Percentiles rank a stretch among this genome's conserved stretches.
Evolutionary conservation across 179 eudicot genomes (phyloP).

Genomic region (Gypsophila paniculata): DNA sequence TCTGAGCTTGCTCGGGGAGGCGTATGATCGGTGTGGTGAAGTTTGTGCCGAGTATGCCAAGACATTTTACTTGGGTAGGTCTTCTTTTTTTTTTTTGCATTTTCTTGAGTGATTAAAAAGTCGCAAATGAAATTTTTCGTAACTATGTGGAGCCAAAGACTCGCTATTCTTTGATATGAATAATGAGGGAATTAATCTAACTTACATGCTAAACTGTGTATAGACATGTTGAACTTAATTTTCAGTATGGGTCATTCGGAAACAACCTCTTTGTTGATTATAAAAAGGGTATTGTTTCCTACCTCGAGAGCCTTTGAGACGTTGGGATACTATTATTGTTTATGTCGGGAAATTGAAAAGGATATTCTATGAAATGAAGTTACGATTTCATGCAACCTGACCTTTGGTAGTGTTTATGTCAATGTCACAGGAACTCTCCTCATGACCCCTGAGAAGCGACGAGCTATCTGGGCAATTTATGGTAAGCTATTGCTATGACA

Average conservation of each 20-base stretch:
- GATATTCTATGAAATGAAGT: not conserved
- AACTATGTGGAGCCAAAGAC: too few species aligned
- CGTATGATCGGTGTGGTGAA: constrained; percentile 92
- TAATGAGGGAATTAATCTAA: too few species aligned
- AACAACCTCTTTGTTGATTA: not conserved
- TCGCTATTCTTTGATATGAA: too few species aligned
- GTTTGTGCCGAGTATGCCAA: constrained; percentile 98
- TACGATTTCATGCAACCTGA: constrained; percentile 7
- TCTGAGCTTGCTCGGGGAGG: constrained; percentile 71
- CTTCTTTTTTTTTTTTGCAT: constrained; percentile 15
- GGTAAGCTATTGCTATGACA: constrained; percentile 34
- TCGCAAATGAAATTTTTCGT: too few species aligned
- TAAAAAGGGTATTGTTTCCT: too few species aligned
- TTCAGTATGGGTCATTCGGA: not conserved
- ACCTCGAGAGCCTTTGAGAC: too few species aligned
- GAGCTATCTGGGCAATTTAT: constrained; percentile 90
- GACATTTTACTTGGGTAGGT: constrained; percentile 87
- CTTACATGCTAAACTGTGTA: too few species aligned
- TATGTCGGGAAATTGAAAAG: not conserved
- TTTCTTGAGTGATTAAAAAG: not conserved
- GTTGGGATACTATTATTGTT: too few species aligned
- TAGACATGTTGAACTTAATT: not conserved
- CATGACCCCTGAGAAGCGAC: constrained; percentile 75
- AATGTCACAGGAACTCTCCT: constrained; percentile 62
- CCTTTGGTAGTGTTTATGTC: constrained; percentile 7